A percentile compares a stretch with the other conserved stretches of the same genome.
Evolutionary conservation across 2,329 filamentous ascomycete species (phyloP).

Genomic region (Clonostachys byssicola): DNA sequence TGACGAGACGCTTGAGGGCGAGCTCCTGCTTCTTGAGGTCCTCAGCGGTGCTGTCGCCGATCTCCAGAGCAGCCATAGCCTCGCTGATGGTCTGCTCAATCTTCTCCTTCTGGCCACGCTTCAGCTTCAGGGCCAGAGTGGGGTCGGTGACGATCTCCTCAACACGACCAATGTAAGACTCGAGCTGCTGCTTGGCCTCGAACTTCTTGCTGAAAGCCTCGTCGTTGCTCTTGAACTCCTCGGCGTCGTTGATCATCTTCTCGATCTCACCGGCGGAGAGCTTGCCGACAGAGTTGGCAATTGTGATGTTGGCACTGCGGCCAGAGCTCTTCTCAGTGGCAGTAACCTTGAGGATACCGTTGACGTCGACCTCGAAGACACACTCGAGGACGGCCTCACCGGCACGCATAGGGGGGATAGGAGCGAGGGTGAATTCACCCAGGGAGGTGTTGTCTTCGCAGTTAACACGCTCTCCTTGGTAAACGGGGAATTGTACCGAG

Average conservation of each 20-base stretch:
- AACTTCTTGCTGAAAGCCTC: conserved; percentile 99
- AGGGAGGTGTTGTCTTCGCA: conserved; percentile 98
- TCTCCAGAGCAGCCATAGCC: conserved; percentile 95
- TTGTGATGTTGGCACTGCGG: conserved; percentile 98
- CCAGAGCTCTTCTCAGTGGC: conserved; percentile 98
- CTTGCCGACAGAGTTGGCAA: conserved; percentile 99
- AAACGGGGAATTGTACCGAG: conserved; percentile 88
- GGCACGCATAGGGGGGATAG: conserved; percentile 82
- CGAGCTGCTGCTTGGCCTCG: conserved; percentile 97
- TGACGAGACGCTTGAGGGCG: conserved; percentile 93
- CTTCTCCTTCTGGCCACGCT: conserved; percentile 99
- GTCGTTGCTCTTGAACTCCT: conserved; percentile 97
- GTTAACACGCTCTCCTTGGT: conserved; percentile 95
- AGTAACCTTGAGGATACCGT: conserved; percentile 99
- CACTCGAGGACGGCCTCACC: conserved; percentile 96
- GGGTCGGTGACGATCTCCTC: conserved; percentile 99
- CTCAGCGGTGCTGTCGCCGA: conserved; percentile 86
- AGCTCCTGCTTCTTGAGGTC: conserved; percentile 99
- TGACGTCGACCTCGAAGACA: conserved; percentile 99
- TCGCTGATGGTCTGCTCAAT: conserved; percentile 96
- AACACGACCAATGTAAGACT: conserved; percentile 97
- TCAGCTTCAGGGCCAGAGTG: conserved; percentile 91
- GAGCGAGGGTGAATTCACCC: conserved; percentile 94
- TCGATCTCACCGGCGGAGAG: conserved; percentile 93
- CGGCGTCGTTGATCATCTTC: conserved; percentile 94